These are phyloP conservation scores for Termitomyces bulborhizus DNA, from an alignment of 768 basidiomycete species.

Conservation along the genomic window DNA sequence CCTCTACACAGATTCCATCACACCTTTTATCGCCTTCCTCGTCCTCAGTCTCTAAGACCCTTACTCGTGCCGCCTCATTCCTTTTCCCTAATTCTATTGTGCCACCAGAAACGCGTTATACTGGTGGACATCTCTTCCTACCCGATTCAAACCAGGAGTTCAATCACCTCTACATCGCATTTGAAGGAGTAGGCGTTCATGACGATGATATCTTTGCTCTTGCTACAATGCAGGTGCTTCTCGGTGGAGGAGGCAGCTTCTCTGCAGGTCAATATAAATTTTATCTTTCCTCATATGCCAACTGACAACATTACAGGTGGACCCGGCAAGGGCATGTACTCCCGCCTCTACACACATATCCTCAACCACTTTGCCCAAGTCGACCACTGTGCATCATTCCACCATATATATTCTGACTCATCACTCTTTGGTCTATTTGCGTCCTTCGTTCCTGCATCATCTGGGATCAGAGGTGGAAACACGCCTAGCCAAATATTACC, in stretches of 20 bases:
- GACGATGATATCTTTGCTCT: constrained; percentile 90
- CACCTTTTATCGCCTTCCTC: constrained; percentile 54
- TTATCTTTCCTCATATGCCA: not conserved
- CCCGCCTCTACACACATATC: constrained; percentile 91
- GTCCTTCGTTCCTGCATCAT: constrained; percentile 65
- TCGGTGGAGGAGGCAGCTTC: constrained; percentile 95
- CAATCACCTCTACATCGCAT: constrained; percentile 89
- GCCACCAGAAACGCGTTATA: constrained; percentile 57
- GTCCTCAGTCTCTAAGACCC: constrained; percentile 53
- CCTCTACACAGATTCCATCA: constrained; percentile 32
- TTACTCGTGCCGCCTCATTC: constrained; percentile 76
- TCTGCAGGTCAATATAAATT: constrained; percentile 60
- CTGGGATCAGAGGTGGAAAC: constrained; percentile 52
- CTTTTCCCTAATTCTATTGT: constrained; percentile 43
- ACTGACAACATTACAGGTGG: constrained; percentile 49
- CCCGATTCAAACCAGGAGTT: constrained; percentile 62
- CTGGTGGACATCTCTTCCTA: constrained; percentile 77
- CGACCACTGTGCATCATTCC: constrained; percentile 95
- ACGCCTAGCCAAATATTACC: constrained; percentile 69
- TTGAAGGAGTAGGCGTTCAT: constrained; percentile 86
- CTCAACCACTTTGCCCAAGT: constrained; percentile 91
- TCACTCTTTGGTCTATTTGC: constrained; percentile 91
- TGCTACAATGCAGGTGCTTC: constrained; percentile 89
- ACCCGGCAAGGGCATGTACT: constrained; percentile 99
- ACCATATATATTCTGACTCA: constrained; percentile 94